Conservation (phyloP, 805 yeast genomes). For the Zygosaccharomyces siamensis region DNA sequence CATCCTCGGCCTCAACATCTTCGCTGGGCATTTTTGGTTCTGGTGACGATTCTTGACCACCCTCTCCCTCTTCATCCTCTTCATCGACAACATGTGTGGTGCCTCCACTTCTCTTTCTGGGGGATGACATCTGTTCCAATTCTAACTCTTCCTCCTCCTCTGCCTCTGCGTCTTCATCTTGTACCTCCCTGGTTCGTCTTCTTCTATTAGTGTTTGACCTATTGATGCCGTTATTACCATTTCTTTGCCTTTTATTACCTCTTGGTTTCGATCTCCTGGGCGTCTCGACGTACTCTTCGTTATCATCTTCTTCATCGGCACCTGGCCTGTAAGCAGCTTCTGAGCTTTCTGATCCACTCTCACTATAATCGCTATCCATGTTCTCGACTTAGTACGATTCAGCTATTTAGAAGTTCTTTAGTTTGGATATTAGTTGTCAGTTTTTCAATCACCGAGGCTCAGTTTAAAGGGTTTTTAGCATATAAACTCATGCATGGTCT, state of each 20-base stretch:
- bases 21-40: slow-evolving; percentile 1
- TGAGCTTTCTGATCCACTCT: slow-evolving; percentile 15
- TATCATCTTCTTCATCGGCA: slow-evolving; percentile 16
- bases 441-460: slow-evolving; percentile 1
- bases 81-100: slow-evolving; percentile 1
- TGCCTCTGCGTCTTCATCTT: slow-evolving; percentile 20
- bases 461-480: not conserved
- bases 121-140: slow-evolving; percentile 2
- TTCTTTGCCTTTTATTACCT: slow-evolving; percentile 2
- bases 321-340: slow-evolving; percentile 16
- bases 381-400: not conserved
- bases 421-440: not conserved
- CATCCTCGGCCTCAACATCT: slow-evolving; percentile 7
- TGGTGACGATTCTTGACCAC: not conserved
- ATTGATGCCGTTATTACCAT: not conserved
- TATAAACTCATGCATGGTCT: not conserved
- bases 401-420: not conserved
- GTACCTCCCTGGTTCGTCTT: slow-evolving; percentile 9
- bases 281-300: slow-evolving; percentile 18
- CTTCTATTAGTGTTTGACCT: not conserved
- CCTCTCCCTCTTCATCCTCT: slow-evolving; percentile 14
- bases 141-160: slow-evolving; percentile 18
- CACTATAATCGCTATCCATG: slow-evolving; percentile 21
- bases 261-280: slow-evolving; percentile 2
- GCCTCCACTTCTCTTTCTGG: slow-evolving; percentile 1